Conservation (phyloP, 495 filamentous ascomycete genomes). For the Antarctomyces pellizariae region DNA sequence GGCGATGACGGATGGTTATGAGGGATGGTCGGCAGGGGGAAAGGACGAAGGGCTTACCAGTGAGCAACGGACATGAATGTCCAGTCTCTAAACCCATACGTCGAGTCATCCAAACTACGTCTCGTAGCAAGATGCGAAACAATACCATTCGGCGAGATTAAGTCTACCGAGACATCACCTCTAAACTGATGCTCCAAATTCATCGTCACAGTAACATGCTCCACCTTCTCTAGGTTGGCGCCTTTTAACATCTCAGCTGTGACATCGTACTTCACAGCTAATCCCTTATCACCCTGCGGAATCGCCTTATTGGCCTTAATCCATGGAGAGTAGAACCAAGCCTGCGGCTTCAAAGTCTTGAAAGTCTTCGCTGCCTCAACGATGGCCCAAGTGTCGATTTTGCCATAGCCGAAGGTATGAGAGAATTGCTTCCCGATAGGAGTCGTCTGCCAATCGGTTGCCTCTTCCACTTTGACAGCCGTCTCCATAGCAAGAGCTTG, state of each 20-base stretch:
- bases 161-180: constrained; percentile 80
- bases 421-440: constrained; percentile 67
- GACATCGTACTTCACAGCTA: constrained; percentile 55
- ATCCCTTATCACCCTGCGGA: constrained; percentile 63
- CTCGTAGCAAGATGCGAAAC: constrained; percentile 63
- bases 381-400: constrained; percentile 67
- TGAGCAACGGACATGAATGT: constrained; percentile 97
- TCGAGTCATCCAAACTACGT: constrained; percentile 36
- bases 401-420: constrained; percentile 88
- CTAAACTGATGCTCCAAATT: constrained; percentile 69
- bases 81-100: constrained; percentile 76
- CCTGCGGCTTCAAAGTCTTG: constrained; percentile 84
- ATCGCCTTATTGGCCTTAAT: constrained; percentile 67
- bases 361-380: constrained; percentile 72
- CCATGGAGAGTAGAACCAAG: constrained; percentile 87
- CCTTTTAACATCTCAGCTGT: constrained; percentile 48
- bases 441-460: constrained; percentile 64
- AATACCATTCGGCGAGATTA: constrained; percentile 63
- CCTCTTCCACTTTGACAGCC: constrained; percentile 54
- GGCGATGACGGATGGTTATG: constrained; percentile 3
- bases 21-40: background rate
- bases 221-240: constrained; percentile 65
- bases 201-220: constrained; percentile 96
- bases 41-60: constrained; percentile 34
- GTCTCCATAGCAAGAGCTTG: constrained; percentile 77